These are phyloP conservation scores for Erodium trifolium DNA, from an alignment of 441 rosid genomes.

Conservation along the genomic window DNA sequence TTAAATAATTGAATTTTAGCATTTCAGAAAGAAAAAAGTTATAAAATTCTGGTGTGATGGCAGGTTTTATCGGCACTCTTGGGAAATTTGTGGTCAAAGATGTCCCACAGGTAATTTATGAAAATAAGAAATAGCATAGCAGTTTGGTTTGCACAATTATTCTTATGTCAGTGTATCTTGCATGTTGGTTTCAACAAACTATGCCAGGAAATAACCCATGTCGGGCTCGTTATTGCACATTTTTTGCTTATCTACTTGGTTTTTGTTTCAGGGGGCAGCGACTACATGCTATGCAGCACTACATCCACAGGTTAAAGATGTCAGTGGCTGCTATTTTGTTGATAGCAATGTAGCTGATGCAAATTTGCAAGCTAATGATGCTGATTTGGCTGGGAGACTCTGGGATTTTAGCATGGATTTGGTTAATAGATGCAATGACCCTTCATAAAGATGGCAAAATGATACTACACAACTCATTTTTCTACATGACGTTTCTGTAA, in stretches of 20 bases:
- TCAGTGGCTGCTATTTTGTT: slow-evolving; percentile 29
- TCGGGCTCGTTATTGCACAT: background rate
- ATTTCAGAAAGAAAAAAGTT: too few species aligned
- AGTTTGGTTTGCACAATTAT: background rate
- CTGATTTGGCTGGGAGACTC: slow-evolving; percentile 27
- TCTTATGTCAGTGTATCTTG: too few species aligned
- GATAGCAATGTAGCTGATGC: slow-evolving; percentile 32
- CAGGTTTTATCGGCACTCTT: slow-evolving; percentile 35
- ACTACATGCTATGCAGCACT: slow-evolving; percentile 43
- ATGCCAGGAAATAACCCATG: too few species aligned
- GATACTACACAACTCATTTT: too few species aligned
- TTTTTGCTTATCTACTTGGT: background rate
- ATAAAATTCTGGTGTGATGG: slow-evolving; percentile 8
- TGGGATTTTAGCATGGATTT: slow-evolving; percentile 39
- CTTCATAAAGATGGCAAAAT: background rate
- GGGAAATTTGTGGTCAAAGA: slow-evolving; percentile 44
- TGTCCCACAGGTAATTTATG: slow-evolving; percentile 45
- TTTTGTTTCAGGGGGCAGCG: slow-evolving; percentile 35
- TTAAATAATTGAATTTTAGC: too few species aligned
- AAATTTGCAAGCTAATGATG: slow-evolving; percentile 27
- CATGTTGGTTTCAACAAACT: too few species aligned
- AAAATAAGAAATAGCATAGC: background rate
- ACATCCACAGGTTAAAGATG: slow-evolving; percentile 43
- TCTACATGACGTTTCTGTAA: background rate
- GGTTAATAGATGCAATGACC: slow-evolving; percentile 10